Percentiles rank a stretch among this genome's conserved stretches.
Conservation (phyloP, 2,329 filamentous ascomycete genomes). For the Diaporthe amygdali region DNA sequence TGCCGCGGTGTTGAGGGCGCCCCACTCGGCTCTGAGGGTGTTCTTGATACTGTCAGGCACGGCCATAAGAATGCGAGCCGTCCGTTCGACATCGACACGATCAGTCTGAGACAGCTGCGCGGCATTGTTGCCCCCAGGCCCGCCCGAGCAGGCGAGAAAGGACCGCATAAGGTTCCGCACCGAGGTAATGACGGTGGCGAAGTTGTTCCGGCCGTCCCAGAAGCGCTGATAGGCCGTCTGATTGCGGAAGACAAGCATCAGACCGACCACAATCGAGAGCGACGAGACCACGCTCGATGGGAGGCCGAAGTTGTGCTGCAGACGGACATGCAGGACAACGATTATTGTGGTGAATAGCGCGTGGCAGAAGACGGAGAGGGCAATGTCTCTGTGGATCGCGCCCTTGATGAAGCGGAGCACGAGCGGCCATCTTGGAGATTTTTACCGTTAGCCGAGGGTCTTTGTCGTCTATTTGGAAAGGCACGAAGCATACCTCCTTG, state of each 20-base stretch:
- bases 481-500: neutral
- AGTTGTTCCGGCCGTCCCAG: conserved; percentile 20
- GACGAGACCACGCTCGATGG: conserved; percentile 14
- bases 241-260: conserved; percentile 20
- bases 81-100: conserved; percentile 11
- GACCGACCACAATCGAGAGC: conserved; percentile 16
- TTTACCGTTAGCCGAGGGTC: neutral
- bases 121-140: neutral
- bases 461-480: too few relatives aligned
- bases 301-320: conserved; percentile 12
- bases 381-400: conserved; percentile 16
- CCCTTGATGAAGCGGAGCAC: conserved; percentile 20
- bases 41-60: conserved; percentile 18
- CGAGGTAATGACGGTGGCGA: neutral
- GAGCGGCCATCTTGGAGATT: conserved; percentile 2
- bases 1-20: neutral
- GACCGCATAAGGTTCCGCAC: conserved; percentile 12
- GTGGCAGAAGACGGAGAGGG: neutral
- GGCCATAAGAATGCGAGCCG: conserved; percentile 9
- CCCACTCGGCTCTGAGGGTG: conserved; percentile 16
- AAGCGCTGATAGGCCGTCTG: conserved; percentile 20
- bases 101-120: neutral
- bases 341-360: conserved; percentile 3
- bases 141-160: conserved; percentile 12
- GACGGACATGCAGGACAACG: conserved; percentile 3